Evolutionary conservation across 2,329 filamentous ascomycete genomes (phyloP), one percentile per base, ranked within the genome.

Genomic region (Epichloe elymi): DNA sequence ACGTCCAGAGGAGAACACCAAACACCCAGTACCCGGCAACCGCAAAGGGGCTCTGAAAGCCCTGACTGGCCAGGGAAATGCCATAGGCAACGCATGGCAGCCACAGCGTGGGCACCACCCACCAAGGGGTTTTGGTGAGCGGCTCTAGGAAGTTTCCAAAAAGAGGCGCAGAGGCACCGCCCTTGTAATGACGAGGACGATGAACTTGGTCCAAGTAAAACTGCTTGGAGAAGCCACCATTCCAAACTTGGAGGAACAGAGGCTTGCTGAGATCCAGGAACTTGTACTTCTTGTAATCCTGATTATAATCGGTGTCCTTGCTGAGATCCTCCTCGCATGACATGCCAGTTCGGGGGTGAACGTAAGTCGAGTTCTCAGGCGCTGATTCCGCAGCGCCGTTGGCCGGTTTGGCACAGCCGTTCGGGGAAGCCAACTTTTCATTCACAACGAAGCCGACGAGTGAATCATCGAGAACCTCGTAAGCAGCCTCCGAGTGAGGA

Each of bases 91-190:
- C 78, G 17, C 74, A 78, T n/a, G 93, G 93, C 41, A 93, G 65
- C 93, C 93, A 98, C 2, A 95, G 54, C 0, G 74, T 74, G 3
- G 93, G 93, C 11, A 98, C 76, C 43, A 95, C 67, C 81, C 85
- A 98, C 93, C 93, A 98, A 1, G 93, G 80, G 2, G 93, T 98
- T 75, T 90, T 86, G 67, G 84, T 90, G 53, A 98, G 72, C n/a
- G 93, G 93, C 70, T 98, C 93, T n/a, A 98, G 74, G 66, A 98
- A 95, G 70, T 98, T 97, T 54, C 93, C 93, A 68, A 98, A 98
- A 23, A 98, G 71, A 19, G 93, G 93, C 38, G 93, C 93, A 6
- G 89, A 96, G 55, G 82, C 82, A 53, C 93, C 93, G 57, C 91
- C 91, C 65, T 83, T 94, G 76, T 97, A 98, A 67, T 98, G 91